phyloP scores from a whole-genome alignment of 1,284 basidiomycete genomes.

The Cryptococcus wingfieldii region DNA sequence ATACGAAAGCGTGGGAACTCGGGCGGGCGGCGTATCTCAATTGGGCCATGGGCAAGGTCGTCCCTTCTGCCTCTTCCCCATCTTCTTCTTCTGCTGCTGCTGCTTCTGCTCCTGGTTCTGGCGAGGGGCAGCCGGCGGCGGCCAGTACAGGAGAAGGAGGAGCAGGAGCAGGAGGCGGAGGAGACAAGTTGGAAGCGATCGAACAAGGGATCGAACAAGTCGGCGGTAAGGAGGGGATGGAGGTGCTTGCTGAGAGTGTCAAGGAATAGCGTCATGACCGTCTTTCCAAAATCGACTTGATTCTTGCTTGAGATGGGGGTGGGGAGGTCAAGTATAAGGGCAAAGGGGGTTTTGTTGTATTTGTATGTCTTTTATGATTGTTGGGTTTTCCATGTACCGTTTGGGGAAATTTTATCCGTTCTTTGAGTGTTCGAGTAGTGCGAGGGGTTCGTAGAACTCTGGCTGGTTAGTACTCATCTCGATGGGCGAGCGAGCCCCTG shows the following conservation, averaged over 20 bases:
- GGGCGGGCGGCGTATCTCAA: conserved; percentile 47
- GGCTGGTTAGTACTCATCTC: no score
- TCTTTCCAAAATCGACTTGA: no score
- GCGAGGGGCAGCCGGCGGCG: conserved; percentile 1
- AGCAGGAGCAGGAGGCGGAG: no score
- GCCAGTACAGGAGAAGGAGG: conserved; percentile 1
- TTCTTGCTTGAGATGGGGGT: no score
- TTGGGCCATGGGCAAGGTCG: conserved; percentile 41
- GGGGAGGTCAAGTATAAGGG: no score
- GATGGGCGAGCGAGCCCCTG: no score
- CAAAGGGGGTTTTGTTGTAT: no score
- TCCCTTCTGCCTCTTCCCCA: conserved; percentile 2
- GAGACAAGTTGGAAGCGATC: conserved; percentile 11
- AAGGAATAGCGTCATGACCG: background rate
- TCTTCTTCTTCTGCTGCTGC: background rate
- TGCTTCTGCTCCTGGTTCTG: background rate
- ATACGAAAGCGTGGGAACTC: conserved; percentile 43
- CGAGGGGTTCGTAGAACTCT: no score
- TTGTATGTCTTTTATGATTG: no score
- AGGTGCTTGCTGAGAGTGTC: conserved; percentile 2
- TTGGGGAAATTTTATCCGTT: no score
- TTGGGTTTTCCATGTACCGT: no score
- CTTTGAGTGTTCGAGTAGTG: no score
- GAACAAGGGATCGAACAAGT: conserved; percentile 21
- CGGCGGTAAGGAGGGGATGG: conserved; percentile 18